Base-by-base conservation (phyloP, 2,329 filamentous ascomycete species). In the Berkeleyomyces basicola region DNA sequence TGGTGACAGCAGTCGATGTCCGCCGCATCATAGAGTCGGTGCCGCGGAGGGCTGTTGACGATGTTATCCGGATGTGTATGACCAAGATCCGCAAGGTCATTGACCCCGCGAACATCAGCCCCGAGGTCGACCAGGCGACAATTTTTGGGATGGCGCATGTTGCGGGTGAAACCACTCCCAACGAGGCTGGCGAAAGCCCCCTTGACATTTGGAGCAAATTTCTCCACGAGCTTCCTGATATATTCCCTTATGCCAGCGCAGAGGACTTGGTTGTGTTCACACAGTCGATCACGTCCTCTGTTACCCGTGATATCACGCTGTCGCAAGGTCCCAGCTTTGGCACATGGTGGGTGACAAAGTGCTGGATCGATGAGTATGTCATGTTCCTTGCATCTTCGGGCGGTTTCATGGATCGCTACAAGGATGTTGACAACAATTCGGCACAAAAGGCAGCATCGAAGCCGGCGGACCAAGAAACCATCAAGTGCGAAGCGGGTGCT, bases 261-360 rank as follows among this genome's bases (percentile, higher is more conserved):
- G 78, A 85, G 1, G 86, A 88, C 47, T 81, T 95, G 63, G 82
- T 93, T 7, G 86, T 85, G 73, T 89, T 85, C 67, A 84, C 92
- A 47, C 85, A 89, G 68, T 80, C 84, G 33, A 77, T 93, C 31
- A 86, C 88, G 10, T 89, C 86, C 6, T 84, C 87, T 23, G 85
- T 88, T 16, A 83, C 93, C 76, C 81, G 89, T 62, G 90, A 95
- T 68, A 81, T 95, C 63, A 93, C 88, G 0, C 84, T 93, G 59
- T 79, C 83, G 47, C 85, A 87, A 67, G 87, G 86, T 16, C 83
- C 85, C 70, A 91, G 87, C 69, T 95, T 92, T 70, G 86, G 88
- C n/a, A 85, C 87, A 4, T 95, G 90, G 90, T 93, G 88, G 88
- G 88, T 96, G 64, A 90, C 90, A 3, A 96, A 96, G 72, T 91